Base-by-base conservation (phyloP, 768 basidiomycete species). In the Russula sp. region DNA sequence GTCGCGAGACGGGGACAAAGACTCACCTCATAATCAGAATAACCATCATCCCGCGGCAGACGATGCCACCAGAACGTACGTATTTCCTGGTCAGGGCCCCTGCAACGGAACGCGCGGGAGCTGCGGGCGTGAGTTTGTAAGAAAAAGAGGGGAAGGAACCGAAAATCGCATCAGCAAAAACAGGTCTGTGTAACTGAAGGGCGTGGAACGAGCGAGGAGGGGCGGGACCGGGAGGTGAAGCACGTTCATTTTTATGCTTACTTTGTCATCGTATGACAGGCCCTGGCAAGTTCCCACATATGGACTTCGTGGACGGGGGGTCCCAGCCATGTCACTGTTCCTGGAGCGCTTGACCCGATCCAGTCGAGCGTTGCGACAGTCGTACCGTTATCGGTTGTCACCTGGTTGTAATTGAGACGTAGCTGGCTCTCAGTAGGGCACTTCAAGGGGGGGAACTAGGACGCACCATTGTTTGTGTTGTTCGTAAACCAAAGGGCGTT, bases 381-480 rank as follows among this genome's bases (percentile, higher is more conserved):
- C 22, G 45, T 32, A 9, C 61, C 61, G 3, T 7, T 41, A 13
- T 18, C 43, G 38, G 52, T 32, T 9, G 29, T 39, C 34, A 62
- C 61, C 61, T 62, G 8, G 8, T 38, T n/a, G 13, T 50, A 22
- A 8, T 4, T 18, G 10, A 35, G 5, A 13, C n/a, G 10, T 35
- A 18, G 34, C 6, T 50, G 18, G 34, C 9, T n/a, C 10, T 50
- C 34, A 50, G 18, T 20, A 16, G 35, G 18, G n/a, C n/a, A 10
- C n/a, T 51, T 22, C 10, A 11, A 9, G 41, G 42, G n/a, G 34
- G 7, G 16, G 58, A 11, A 18, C 5, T 13, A 65, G 39, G 58
- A 72, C 76, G 69, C 68, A 83, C 83, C 69, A 78, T 79, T 16
- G 84, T 85, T 60, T 76, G 74, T 41, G 78, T 75, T 65, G 66